phyloP scores from a whole-genome alignment of 768 basidiomycete genomes.

The Exidia glandulosa region DNA sequence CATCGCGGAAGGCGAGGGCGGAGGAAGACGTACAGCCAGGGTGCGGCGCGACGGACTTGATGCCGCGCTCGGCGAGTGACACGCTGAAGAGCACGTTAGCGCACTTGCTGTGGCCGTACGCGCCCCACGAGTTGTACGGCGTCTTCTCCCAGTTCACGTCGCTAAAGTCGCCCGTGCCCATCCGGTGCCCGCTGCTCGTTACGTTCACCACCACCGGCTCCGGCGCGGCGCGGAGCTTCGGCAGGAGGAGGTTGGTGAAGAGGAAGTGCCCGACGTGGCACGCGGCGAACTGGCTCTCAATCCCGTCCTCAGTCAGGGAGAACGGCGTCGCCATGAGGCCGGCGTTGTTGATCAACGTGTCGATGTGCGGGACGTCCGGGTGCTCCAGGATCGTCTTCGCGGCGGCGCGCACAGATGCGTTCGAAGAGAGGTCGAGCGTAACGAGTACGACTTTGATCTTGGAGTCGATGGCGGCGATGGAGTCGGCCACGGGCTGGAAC shows the following conservation, averaged over 20 bases:
- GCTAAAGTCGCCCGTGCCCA: neutral
- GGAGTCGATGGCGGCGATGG: slow-evolving; percentile 42
- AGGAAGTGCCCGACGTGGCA: neutral
- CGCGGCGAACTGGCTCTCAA: neutral
- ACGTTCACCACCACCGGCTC: neutral
- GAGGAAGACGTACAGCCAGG: neutral
- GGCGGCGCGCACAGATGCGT: slow-evolving; percentile 1
- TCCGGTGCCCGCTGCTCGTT: neutral
- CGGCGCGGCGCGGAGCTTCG: neutral
- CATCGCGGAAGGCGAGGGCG: neutral
- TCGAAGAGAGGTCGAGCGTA: neutral
- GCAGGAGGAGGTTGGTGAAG: neutral
- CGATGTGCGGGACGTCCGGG: slow-evolving; percentile 2
- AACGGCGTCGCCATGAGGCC: neutral
- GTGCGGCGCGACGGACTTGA: neutral
- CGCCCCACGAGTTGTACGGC: neutral
- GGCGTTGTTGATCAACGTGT: slow-evolving; percentile 5
- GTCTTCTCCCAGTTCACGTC: neutral
- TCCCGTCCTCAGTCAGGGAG: neutral
- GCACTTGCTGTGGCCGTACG: slow-evolving; percentile 28
- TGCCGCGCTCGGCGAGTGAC: neutral
- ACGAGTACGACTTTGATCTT: neutral
- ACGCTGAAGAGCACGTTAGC: slow-evolving; percentile 31
- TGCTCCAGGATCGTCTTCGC: slow-evolving; percentile 1
- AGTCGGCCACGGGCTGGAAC: slow-evolving; percentile 44